phyloP scores from a whole-genome alignment of 352 stramenopile species.

The Globisporangium canariense region DNA sequence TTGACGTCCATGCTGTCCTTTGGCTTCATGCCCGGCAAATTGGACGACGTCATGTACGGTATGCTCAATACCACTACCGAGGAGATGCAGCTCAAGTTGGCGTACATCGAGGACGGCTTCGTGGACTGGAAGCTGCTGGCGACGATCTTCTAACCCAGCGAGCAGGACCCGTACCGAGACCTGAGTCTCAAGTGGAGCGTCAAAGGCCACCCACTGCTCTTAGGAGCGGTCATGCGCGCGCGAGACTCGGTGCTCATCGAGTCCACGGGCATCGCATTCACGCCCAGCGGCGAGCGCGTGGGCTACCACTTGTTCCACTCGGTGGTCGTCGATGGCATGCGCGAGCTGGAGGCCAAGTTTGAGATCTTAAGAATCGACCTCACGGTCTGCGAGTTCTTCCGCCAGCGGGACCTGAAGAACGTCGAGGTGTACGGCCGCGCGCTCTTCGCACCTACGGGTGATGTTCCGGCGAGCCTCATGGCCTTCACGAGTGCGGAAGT shows the following conservation, averaged over 20 bases:
- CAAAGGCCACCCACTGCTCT: slow-evolving; percentile 32
- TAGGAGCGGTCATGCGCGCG: slow-evolving; percentile 41
- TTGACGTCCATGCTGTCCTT: background rate
- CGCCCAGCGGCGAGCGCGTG: slow-evolving; percentile 41
- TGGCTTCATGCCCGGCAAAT: slow-evolving; percentile 26
- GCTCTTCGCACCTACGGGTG: no score
- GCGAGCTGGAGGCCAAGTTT: slow-evolving; percentile 24
- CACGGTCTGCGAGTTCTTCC: slow-evolving; percentile 36
- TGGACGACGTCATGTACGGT: slow-evolving; percentile 61
- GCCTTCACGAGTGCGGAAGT: no score
- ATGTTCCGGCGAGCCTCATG: no score
- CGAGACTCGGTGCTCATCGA: slow-evolving; percentile 63
- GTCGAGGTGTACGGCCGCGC: slow-evolving; percentile 27
- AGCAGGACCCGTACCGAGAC: slow-evolving; percentile 39
- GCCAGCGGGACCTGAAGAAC: slow-evolving; percentile 21
- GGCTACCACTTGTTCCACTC: slow-evolving; percentile 55
- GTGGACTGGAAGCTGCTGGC: slow-evolving; percentile 42
- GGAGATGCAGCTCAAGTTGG: slow-evolving; percentile 45
- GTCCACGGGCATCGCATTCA: slow-evolving; percentile 32
- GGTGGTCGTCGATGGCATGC: slow-evolving; percentile 31
- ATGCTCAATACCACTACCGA: slow-evolving; percentile 37
- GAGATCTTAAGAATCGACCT: slow-evolving; percentile 33
- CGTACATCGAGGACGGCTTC: slow-evolving; percentile 44
- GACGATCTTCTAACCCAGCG: slow-evolving; percentile 27
- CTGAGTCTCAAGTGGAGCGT: slow-evolving; percentile 51